These are phyloP conservation scores for Daldinia caldariorum DNA, from an alignment of 495 filamentous ascomycete species.

Conservation along the genomic window DNA sequence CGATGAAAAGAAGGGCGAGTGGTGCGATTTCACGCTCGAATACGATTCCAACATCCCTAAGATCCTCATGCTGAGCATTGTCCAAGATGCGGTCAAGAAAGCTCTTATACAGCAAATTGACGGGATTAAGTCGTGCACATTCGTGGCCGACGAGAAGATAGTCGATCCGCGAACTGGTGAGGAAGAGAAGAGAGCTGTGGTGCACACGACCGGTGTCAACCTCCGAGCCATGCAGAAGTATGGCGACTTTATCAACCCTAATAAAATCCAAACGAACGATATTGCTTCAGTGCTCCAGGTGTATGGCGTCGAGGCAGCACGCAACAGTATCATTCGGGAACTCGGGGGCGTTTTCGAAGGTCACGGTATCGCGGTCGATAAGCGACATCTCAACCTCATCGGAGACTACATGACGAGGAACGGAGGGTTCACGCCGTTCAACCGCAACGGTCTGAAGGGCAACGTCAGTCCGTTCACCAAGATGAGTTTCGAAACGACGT, in stretches of 20 bases:
- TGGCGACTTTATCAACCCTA: conserved; percentile 84
- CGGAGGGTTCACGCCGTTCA: conserved; percentile 89
- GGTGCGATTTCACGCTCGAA: conserved; percentile 83
- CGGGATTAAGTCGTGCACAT: conserved; percentile 75
- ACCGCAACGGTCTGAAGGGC: conserved; percentile 83
- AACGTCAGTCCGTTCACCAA: conserved; percentile 91
- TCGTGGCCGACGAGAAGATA: conserved; percentile 69
- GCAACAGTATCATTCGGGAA: conserved; percentile 85
- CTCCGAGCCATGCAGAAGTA: conserved; percentile 89
- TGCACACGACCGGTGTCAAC: conserved; percentile 86
- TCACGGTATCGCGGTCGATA: conserved; percentile 94
- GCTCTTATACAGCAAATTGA: conserved; percentile 89
- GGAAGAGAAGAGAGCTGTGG: conserved; percentile 63
- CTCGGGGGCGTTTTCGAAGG: conserved; percentile 85
- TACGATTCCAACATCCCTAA: conserved; percentile 85
- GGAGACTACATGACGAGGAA: conserved; percentile 95
- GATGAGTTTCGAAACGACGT: conserved; percentile 97
- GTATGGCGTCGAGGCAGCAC: conserved; percentile 94
- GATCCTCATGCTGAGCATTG: conserved; percentile 88
- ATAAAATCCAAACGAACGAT: conserved; percentile 90
- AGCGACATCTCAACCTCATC: conserved; percentile 92
- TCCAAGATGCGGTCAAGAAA: conserved; percentile 77
- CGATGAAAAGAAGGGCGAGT: conserved; percentile 75
- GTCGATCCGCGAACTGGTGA: conserved; percentile 60
- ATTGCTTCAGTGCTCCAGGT: conserved; percentile 81